Conservation (phyloP, 1,284 basidiomycete species). For the Cryptococcus jaspeensis region DNA sequence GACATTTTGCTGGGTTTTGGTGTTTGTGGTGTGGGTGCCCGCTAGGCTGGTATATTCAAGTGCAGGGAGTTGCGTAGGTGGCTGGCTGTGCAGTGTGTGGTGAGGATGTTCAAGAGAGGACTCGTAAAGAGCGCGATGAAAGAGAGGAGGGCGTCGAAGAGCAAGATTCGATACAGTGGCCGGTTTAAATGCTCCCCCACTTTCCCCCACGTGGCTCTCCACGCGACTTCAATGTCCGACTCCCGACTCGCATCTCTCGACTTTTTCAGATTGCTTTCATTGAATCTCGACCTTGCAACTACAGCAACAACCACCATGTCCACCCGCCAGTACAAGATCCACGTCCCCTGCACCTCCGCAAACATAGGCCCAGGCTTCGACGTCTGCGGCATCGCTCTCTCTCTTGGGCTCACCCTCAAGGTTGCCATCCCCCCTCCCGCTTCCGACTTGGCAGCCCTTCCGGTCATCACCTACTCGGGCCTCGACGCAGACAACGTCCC, state of each 20-base stretch:
- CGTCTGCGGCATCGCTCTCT: slow-evolving; percentile 94
- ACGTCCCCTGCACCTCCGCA: slow-evolving; percentile 92
- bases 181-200: no score
- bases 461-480: slow-evolving; percentile 76
- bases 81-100: not conserved
- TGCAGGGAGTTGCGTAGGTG: not conserved
- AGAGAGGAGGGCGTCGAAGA: no score
- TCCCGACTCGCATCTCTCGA: not conserved
- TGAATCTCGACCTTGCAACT: not conserved
- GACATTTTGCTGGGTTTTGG: slow-evolving; percentile 64
- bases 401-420: slow-evolving; percentile 75
- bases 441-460: slow-evolving; percentile 51
- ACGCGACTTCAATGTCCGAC: no score
- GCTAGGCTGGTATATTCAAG: slow-evolving; percentile 14
- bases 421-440: slow-evolving; percentile 58
- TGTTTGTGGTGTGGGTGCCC: slow-evolving; percentile 12
- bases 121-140: no score
- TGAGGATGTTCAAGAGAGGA: not conserved
- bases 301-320: slow-evolving; percentile 15
- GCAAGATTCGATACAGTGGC: no score
- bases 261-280: not conserved
- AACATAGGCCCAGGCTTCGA: slow-evolving; percentile 99
- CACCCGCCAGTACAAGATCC: slow-evolving; percentile 59
- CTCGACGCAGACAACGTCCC: slow-evolving; percentile 89
- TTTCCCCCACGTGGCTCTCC: no score